These are phyloP conservation scores for Septoria petroselini DNA, from an alignment of 2,329 filamentous ascomycete genomes.

Conservation along the genomic window DNA sequence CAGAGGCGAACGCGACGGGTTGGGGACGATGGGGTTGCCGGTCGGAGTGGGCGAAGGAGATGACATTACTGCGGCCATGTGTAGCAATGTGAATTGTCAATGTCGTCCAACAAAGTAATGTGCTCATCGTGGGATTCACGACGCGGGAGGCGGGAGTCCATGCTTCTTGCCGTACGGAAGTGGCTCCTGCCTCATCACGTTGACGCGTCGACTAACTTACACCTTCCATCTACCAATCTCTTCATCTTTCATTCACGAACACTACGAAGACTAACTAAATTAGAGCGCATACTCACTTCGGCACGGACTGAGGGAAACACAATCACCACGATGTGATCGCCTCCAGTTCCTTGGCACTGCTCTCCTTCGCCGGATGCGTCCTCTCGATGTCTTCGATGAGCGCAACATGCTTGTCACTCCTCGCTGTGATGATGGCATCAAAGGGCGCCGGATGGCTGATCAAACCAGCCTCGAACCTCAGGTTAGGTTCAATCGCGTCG, in stretches of 20 bases:
- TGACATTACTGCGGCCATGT: constrained; percentile 26
- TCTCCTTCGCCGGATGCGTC: constrained; percentile 15
- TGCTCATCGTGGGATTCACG: constrained; percentile 4
- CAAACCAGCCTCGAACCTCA: constrained; percentile 19
- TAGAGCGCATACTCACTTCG: no score
- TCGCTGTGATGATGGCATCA: constrained; percentile 13
- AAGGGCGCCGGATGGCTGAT: constrained; percentile 23
- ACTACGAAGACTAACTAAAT: no score
- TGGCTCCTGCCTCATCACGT: background rate
- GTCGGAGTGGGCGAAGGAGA: constrained; percentile 15
- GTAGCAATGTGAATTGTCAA: constrained; percentile 12
- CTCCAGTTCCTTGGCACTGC: constrained; percentile 19
- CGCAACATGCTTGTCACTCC: constrained; percentile 13
- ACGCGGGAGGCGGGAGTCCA: constrained; percentile 1
- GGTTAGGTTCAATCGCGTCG: constrained; percentile 2
- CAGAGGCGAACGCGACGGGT: constrained; percentile 64
- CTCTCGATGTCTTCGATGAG: constrained; percentile 19
- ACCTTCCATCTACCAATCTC: no score
- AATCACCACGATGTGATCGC: constrained; percentile 7
- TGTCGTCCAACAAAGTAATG: background rate
- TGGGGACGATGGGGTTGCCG: constrained; percentile 17
- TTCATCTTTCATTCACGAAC: no score
- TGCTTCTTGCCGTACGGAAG: background rate
- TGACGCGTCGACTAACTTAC: no score
- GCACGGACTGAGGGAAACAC: no score